Conservation (phyloP, 2,329 filamentous ascomycete species). For the Ophiocordyceps camponoti-saundersi region DNA sequence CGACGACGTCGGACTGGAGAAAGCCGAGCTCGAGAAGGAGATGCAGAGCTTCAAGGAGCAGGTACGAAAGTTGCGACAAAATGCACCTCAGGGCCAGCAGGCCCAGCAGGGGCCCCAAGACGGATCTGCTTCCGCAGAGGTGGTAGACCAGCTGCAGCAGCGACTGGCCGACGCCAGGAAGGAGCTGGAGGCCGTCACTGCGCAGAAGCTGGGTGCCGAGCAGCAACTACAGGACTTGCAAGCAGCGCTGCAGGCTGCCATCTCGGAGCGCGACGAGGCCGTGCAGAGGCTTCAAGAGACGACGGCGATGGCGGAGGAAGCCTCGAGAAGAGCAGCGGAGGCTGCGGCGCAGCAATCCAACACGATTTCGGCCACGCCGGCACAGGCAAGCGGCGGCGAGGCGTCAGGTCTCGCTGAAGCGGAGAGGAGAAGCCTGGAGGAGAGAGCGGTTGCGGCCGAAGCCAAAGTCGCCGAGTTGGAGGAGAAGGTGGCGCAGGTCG, state of each 20-base stretch:
- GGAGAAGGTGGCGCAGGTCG: constrained; percentile 41
- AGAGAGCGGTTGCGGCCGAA: constrained; percentile 42
- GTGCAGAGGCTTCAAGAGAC: constrained; percentile 20
- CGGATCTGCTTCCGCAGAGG: constrained; percentile 25
- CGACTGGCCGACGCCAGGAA: constrained; percentile 32
- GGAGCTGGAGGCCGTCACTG: constrained; percentile 47
- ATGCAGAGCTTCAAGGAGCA: not conserved
- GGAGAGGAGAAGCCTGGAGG: constrained; percentile 43
- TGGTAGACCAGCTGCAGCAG: constrained; percentile 28
- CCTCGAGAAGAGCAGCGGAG: constrained; percentile 1
- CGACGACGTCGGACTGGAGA: constrained; percentile 15
- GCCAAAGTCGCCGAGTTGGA: constrained; percentile 48
- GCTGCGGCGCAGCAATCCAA: constrained; percentile 1
- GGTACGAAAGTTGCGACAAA: constrained; percentile 18
- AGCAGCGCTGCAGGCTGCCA: constrained; percentile 42
- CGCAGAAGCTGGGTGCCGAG: constrained; percentile 54
- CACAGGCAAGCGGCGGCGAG: not conserved
- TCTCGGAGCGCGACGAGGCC: constrained; percentile 48
- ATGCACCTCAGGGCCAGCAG: constrained; percentile 11
- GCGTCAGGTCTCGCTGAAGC: constrained; percentile 28
- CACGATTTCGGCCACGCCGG: not conserved
- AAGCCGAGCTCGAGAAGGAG: constrained; percentile 22
- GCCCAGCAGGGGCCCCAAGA: constrained; percentile 13
- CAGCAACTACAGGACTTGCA: constrained; percentile 38
- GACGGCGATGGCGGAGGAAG: constrained; percentile 2